Evolutionary conservation across 345 rosid species (phyloP).

Genomic region (Mercurialis annua): DNA sequence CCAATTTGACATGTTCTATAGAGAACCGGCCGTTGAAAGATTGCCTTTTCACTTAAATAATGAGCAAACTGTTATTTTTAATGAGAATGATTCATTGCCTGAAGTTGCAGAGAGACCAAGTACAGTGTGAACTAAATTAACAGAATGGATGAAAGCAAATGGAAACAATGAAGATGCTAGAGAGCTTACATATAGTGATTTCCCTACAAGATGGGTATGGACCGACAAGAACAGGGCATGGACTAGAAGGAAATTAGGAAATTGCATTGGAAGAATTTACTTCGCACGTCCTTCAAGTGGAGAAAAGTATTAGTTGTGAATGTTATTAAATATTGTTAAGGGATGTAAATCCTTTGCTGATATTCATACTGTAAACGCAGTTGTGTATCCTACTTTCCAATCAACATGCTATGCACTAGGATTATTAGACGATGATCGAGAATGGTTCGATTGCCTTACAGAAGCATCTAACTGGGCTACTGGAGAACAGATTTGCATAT

Average conservation of each 20-base stretch:
- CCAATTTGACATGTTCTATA: slow-evolving; percentile 5
- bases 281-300: not conserved
- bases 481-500: not conserved
- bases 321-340: not conserved
- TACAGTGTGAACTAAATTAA: not conserved
- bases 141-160: slow-evolving; percentile 11
- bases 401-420: slow-evolving; percentile 13
- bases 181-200: slow-evolving; percentile 2
- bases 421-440: slow-evolving; percentile 14
- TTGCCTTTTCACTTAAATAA: not conserved
- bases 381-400: not conserved
- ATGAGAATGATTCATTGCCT: not conserved
- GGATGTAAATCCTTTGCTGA: not conserved
- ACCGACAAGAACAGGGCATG: not conserved
- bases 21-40: not conserved
- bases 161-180: not conserved
- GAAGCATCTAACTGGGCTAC: slow-evolving; percentile 1
- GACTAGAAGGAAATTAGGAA: not conserved
- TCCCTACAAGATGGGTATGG: slow-evolving; percentile 4
- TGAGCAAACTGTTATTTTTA: not conserved
- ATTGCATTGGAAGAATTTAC: slow-evolving; percentile 4
- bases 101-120: not conserved
- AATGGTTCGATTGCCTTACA: slow-evolving; percentile 4
- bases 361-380: slow-evolving; percentile 2
- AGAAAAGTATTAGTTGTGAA: slow-evolving; percentile 3